Evolutionary conservation across 805 yeast genomes (phyloP).

Genomic region (Schizosaccharomyces octosporus): DNA sequence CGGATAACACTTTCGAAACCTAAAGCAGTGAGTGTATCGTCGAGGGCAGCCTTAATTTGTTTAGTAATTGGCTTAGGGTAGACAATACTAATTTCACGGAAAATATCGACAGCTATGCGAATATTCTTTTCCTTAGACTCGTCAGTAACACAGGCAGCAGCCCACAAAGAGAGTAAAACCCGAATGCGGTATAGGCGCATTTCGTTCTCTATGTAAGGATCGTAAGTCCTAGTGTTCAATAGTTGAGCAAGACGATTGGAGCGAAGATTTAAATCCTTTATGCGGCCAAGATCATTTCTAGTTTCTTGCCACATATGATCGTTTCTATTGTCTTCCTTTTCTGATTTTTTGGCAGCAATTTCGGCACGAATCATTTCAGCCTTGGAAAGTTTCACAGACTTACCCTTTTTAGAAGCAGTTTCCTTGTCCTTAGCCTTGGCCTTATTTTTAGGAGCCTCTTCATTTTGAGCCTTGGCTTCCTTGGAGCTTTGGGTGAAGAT

Average conservation of each 20-base stretch:
- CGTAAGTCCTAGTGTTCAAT: not conserved
- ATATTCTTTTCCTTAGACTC: slow-evolving; percentile 1
- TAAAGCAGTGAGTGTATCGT: not conserved
- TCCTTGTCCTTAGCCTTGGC: not conserved
- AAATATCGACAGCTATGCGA: not conserved
- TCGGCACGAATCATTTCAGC: slow-evolving; percentile 1
- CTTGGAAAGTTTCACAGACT: not conserved
- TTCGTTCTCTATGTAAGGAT: not conserved
- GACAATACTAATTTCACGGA: not conserved
- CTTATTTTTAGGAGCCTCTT: not conserved
- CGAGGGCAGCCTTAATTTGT: not conserved
- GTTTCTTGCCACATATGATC: not conserved
- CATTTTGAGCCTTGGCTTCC: not conserved
- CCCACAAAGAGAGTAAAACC: not conserved
- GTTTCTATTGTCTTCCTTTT: not conserved
- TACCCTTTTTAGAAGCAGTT: not conserved
- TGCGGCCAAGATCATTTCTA: not conserved
- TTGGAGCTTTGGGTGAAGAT: not conserved
- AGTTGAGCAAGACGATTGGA: not conserved
- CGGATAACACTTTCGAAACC: not conserved
- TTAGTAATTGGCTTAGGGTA: not conserved
- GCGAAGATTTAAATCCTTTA: not conserved
- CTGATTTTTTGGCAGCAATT: not conserved
- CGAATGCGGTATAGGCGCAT: slow-evolving; percentile 1
- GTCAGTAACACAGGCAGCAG: not conserved